Percentiles rank a stretch among this genome's conserved stretches.
Evolutionary conservation across 768 basidiomycete genomes (phyloP).

Genomic region (Suillus luteus): DNA sequence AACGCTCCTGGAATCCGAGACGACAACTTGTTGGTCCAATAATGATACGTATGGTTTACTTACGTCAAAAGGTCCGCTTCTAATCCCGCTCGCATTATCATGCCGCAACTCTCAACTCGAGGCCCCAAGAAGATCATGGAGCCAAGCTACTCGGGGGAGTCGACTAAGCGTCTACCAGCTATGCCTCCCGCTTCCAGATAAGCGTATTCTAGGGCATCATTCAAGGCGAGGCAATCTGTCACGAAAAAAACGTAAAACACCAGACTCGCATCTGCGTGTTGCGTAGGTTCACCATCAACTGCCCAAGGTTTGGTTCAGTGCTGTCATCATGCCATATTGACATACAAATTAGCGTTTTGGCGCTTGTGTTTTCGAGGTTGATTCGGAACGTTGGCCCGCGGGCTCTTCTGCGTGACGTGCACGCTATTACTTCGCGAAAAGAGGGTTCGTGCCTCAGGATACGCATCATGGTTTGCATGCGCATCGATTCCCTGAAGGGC

Average conservation of each 20-base stretch:
- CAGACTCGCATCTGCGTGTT: background rate
- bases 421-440: constrained; percentile 3
- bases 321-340: background rate
- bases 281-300: background rate
- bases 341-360: background rate
- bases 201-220: background rate
- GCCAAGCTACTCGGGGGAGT: constrained; percentile 1
- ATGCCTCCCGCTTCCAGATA: background rate
- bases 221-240: background rate
- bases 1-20: background rate
- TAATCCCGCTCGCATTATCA: background rate
- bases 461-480: constrained; percentile 3
- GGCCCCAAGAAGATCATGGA: background rate
- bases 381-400: background rate
- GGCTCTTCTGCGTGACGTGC: background rate
- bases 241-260: background rate
- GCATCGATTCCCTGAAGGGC: background rate
- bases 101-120: background rate
- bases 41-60: background rate
- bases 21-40: background rate
- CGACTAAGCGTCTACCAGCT: background rate
- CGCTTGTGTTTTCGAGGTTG: background rate
- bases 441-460: constrained; percentile 1
- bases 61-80: background rate
- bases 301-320: background rate